Percentiles rank a stretch among this genome's conserved stretches.
phyloP scores from a whole-genome alignment of 306 rosid species.

The Corylus heterophylla region DNA sequence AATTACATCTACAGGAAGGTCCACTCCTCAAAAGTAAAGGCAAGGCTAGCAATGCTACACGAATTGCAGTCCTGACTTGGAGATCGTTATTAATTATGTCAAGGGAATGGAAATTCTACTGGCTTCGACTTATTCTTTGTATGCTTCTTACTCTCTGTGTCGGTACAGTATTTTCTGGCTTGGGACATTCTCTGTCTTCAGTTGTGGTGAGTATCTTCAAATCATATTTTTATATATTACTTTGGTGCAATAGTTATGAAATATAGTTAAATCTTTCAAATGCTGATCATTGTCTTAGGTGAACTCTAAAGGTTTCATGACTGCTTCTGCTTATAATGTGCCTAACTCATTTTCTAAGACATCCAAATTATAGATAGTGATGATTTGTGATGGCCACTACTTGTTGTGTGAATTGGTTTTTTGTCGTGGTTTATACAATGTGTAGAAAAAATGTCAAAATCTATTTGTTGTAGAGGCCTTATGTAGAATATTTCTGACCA shows the following conservation, averaged over 20 bases:
- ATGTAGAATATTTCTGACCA: not conserved
- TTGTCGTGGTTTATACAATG: not conserved
- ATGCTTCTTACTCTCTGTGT: conserved; percentile 82
- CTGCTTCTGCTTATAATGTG: not conserved
- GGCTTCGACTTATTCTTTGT: conserved; percentile 95
- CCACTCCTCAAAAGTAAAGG: conserved; percentile 93
- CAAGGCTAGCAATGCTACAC: conserved; percentile 70
- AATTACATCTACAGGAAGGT: conserved; percentile 74
- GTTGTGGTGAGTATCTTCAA: conserved; percentile 69
- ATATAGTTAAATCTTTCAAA: not conserved
- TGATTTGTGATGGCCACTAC: not conserved
- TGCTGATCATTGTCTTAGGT: not conserved
- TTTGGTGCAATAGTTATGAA: not conserved
- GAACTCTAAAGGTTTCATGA: not conserved
- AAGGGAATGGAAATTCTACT: conserved; percentile 96
- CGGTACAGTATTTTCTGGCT: conserved; percentile 88
- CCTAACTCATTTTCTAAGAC: not conserved
- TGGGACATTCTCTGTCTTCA: conserved; percentile 95
- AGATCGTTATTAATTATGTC: conserved; percentile 94
- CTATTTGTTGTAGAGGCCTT: not conserved
- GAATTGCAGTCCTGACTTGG: conserved; percentile 92
- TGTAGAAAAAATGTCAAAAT: not conserved
- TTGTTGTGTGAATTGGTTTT: not conserved
- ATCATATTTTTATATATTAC: not conserved
- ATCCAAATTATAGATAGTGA: not conserved